phyloP scores from a whole-genome alignment of 176 grass and related monocot genomes.

The Thinopyrum elongatum region DNA sequence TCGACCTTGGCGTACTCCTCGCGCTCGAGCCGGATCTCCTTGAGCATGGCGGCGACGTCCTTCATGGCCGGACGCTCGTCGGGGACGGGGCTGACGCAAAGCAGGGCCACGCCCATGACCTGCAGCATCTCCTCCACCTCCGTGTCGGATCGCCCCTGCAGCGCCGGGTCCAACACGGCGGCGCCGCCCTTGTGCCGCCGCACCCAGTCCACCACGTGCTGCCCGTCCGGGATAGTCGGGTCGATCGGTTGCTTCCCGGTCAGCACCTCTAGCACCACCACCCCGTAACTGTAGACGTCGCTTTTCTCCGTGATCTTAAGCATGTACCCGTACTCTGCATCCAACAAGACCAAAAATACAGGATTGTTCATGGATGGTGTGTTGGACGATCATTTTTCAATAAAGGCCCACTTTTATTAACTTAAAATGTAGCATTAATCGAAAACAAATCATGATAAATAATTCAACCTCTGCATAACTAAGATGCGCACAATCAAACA shows the following conservation, averaged over 20 bases:
- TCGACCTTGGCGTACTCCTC: conserved; percentile 73
- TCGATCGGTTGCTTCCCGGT: conserved; percentile 93
- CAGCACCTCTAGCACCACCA: conserved; percentile 94
- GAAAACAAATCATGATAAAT: too few relatives aligned
- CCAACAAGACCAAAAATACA: not conserved
- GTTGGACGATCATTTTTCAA: too few relatives aligned
- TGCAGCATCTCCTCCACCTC: conserved; percentile 93
- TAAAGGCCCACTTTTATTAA: too few relatives aligned
- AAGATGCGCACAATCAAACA: too few relatives aligned
- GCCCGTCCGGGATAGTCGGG: conserved; percentile 79
- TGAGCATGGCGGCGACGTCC: conserved; percentile 88
- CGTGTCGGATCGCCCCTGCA: conserved; percentile 31
- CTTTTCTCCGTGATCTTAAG: conserved; percentile 96
- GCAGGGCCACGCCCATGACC: conserved; percentile 78
- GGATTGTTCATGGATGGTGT: not conserved
- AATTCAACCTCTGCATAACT: too few relatives aligned
- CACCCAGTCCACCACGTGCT: conserved; percentile 91
- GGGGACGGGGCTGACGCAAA: conserved; percentile 66
- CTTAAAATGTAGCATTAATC: not conserved
- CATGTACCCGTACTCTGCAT: conserved; percentile 96
- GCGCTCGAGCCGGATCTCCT: conserved; percentile 77
- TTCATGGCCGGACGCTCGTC: conserved; percentile 92
- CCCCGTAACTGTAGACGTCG: conserved; percentile 97
- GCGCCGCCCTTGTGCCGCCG: conserved; percentile 44
- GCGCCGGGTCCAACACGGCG: conserved; percentile 67